Base-by-base conservation (phyloP, 192 early-diverging fungal species). In the Thamnidium elegans region DNA sequence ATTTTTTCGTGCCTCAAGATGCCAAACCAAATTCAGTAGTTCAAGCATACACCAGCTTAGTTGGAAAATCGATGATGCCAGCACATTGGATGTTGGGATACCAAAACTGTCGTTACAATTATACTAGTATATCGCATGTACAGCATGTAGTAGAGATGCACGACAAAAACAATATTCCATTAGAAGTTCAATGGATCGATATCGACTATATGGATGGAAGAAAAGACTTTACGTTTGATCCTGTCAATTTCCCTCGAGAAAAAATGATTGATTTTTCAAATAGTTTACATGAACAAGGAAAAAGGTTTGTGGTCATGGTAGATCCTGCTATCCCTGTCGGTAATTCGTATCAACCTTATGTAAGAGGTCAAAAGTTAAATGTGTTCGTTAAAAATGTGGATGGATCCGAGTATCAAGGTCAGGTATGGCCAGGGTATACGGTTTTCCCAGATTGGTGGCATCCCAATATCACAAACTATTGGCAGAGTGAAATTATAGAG, bases 161-260 rank as follows among this genome's bases (percentile, higher is more conserved):
- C 36, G 5, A 39, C 1, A 39, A 39, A 39, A 39, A 39, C 5
- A 36, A 46, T 36, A 62, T 45, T 62, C 63, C 42, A 39, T 23
- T 19, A 26, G 26, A 26, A 26, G 26, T 26, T 26, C 26, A 26
- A 26, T 89, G 87, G 87, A 86, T 82, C 4, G 87, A 89, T 61
- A 82, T 89, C 44, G 88, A 89, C 56, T 90, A 89, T 63, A 90
- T 90, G 89, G 84, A 88, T 39, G 23, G 39, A 5, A 76, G 64
- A 31, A 83, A 81, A 50, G 79, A 81, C 46, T 90, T 90, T 46
- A 80, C 89, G 0, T 84, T 79, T 46, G 81, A 87, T 46, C 67
- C 73, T 0, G 58, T 67, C 9, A 75, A 75, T 36, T 90, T 84
- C 65, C 86, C 89, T 1, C 61, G 77, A 8, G 45, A 65, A 1